phyloP scores from a whole-genome alignment of 495 filamentous ascomycete genomes.

The Chaetomidium leptoderma region DNA sequence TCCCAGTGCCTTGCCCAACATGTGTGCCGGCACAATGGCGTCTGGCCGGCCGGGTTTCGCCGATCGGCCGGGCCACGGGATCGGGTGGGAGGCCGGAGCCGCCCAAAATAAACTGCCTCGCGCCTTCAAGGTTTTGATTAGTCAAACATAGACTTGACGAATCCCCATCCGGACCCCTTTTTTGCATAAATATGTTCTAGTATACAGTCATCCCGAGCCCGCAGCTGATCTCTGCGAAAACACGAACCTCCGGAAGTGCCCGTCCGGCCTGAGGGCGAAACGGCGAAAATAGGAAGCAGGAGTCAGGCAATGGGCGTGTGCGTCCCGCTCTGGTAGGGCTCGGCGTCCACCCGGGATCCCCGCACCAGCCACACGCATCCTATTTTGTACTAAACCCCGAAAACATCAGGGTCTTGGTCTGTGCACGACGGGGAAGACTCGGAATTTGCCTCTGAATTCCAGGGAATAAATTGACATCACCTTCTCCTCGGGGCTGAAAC shows the following conservation, averaged over 20 bases:
- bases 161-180: too few species aligned
- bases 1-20: too few species aligned
- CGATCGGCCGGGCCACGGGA: slow-evolving; percentile 8
- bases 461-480: slow-evolving; percentile 18
- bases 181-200: not conserved
- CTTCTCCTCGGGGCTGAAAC: slow-evolving; percentile 5
- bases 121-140: not conserved
- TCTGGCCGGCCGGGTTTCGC: slow-evolving; percentile 13
- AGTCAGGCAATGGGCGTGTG: not conserved
- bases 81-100: not conserved
- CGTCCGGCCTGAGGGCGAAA: not conserved
- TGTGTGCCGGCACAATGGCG: not conserved
- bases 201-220: not conserved
- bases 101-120: not conserved
- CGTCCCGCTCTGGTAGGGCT: not conserved
- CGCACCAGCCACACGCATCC: not conserved
- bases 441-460: slow-evolving; percentile 8
- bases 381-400: slow-evolving; percentile 6
- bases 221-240: not conserved
- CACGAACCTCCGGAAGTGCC: not conserved
- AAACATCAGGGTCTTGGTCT: slow-evolving; percentile 9
- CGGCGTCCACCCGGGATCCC: slow-evolving; percentile 17
- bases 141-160: too few species aligned
- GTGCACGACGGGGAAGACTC: slow-evolving; percentile 21
- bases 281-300: slow-evolving; percentile 11